These are phyloP conservation scores for Didymellaceae sp. DNA, from an alignment of 2,329 filamentous ascomycete species.

Conservation along the genomic window DNA sequence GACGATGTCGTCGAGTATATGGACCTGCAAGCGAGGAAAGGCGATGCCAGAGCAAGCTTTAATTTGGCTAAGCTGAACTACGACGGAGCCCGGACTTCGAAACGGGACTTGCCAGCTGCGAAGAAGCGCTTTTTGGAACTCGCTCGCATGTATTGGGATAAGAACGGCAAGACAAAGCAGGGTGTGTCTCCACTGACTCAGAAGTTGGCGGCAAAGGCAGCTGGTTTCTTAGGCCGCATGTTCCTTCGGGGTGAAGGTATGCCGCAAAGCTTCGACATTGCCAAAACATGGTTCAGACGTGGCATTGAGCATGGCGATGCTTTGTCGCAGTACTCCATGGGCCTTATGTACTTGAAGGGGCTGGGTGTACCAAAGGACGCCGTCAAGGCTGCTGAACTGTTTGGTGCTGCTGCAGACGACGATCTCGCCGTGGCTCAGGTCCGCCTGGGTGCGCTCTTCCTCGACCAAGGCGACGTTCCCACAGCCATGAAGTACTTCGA, in stretches of 20 bases:
- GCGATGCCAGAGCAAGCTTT: constrained; percentile 85
- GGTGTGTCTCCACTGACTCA: constrained; percentile 75
- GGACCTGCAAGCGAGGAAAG: constrained; percentile 87
- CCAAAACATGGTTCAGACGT: constrained; percentile 82
- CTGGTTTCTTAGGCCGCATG: constrained; percentile 88
- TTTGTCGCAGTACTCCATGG: constrained; percentile 83
- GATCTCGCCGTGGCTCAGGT: constrained; percentile 83
- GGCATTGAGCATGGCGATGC: constrained; percentile 78
- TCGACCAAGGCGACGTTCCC: constrained; percentile 85
- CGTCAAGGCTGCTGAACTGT: constrained; percentile 73
- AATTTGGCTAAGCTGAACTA: constrained; percentile 87
- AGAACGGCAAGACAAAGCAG: constrained; percentile 75
- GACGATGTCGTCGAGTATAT: constrained; percentile 96
- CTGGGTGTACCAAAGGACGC: constrained; percentile 75
- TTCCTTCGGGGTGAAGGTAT: constrained; percentile 87
- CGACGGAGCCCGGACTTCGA: constrained; percentile 78
- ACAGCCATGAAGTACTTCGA: constrained; percentile 88
- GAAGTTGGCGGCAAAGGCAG: constrained; percentile 80
- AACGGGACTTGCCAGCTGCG: constrained; percentile 74
- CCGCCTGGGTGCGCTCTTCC: constrained; percentile 79
- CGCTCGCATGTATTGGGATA: constrained; percentile 80
- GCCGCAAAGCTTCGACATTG: constrained; percentile 76
- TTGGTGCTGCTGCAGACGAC: constrained; percentile 80
- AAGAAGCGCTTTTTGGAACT: constrained; percentile 83
- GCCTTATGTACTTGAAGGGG: constrained; percentile 82